Percentiles rank a stretch among this genome's conserved stretches.
phyloP scores from a whole-genome alignment of 192 early-diverging fungal genomes.

The Backusella tarrabulga region DNA sequence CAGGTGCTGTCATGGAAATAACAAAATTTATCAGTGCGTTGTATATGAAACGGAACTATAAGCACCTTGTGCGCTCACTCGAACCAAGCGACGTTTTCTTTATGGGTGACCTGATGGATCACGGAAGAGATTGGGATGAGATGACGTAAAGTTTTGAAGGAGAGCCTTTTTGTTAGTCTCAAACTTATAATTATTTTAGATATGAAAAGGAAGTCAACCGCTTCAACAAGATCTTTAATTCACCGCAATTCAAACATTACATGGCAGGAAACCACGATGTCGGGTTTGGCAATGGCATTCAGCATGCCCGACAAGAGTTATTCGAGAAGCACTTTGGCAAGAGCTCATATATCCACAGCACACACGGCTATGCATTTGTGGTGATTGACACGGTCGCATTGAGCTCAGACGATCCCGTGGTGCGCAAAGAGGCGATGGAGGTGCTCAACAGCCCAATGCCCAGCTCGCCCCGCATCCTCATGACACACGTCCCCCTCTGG shows the following conservation, averaged over 20 bases:
- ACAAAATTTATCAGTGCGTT: constrained; percentile 83
- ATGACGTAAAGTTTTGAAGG: not conserved
- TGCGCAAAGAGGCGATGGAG: constrained; percentile 47
- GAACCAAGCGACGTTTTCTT: constrained; percentile 68
- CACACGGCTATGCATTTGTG: constrained; percentile 62
- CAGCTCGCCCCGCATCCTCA: constrained; percentile 55
- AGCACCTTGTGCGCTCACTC: constrained; percentile 41
- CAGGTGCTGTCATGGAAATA: constrained; percentile 56
- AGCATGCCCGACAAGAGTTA: constrained; percentile 35
- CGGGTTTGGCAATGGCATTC: constrained; percentile 70
- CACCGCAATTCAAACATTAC: constrained; percentile 39
- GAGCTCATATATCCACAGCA: constrained; percentile 47
- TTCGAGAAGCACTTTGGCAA: constrained; percentile 55
- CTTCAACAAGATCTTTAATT: constrained; percentile 32
- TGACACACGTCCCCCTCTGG: constrained; percentile 87
- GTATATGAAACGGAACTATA: constrained; percentile 83
- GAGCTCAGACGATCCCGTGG: constrained; percentile 35
- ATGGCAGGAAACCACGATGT: constrained; percentile 95
- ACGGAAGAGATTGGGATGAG: constrained; percentile 64
- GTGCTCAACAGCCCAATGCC: constrained; percentile 41
- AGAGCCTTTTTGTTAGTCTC: not conserved
- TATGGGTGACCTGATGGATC: constrained; percentile 87
- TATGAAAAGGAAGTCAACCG: constrained; percentile 48
- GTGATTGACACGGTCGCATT: constrained; percentile 79
- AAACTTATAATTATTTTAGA: not conserved